Percentiles rank a stretch among this genome's conserved stretches.
phyloP scores from a whole-genome alignment of 2,329 filamentous ascomycete genomes.

The Cordyceps cicadae region DNA sequence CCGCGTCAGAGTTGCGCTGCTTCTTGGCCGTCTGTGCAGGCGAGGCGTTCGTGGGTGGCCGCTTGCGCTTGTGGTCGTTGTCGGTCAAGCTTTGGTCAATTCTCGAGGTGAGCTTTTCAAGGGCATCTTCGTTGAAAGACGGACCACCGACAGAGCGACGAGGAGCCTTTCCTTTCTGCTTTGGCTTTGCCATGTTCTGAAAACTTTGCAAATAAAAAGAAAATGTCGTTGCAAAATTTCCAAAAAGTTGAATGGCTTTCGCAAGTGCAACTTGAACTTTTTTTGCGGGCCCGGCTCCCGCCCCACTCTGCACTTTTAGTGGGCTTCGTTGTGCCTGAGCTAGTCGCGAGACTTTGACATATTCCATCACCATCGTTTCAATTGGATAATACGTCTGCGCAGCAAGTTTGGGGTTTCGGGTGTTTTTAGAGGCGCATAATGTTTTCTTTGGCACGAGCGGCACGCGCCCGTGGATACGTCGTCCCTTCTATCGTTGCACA shows the following conservation, averaged over 20 bases:
- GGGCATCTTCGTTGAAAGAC: constrained; percentile 40
- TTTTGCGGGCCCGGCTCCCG: constrained; percentile 6
- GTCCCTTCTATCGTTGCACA: background rate
- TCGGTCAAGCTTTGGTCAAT: constrained; percentile 44
- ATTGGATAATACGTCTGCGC: background rate
- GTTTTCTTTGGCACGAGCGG: constrained; percentile 7
- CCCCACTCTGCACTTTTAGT: constrained; percentile 1
- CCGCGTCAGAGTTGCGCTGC: constrained; percentile 25
- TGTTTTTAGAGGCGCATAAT: background rate
- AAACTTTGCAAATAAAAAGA: background rate
- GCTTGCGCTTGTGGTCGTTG: constrained; percentile 37
- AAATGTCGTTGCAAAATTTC: constrained; percentile 4
- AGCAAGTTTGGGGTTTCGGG: background rate
- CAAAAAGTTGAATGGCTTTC: constrained; percentile 3
- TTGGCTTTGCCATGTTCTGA: constrained; percentile 22
- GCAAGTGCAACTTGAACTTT: constrained; percentile 11
- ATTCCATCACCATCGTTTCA: background rate
- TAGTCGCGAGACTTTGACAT: constrained; percentile 1
- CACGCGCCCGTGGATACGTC: background rate
- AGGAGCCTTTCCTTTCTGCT: constrained; percentile 29
- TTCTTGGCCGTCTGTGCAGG: constrained; percentile 29
- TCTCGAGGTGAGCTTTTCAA: constrained; percentile 46
- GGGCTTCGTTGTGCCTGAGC: background rate
- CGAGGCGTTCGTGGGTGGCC: constrained; percentile 28
- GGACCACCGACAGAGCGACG: constrained; percentile 16